phyloP scores from a whole-genome alignment of 805 yeast genomes.

The Saccharomycopsis synnaedendra region DNA sequence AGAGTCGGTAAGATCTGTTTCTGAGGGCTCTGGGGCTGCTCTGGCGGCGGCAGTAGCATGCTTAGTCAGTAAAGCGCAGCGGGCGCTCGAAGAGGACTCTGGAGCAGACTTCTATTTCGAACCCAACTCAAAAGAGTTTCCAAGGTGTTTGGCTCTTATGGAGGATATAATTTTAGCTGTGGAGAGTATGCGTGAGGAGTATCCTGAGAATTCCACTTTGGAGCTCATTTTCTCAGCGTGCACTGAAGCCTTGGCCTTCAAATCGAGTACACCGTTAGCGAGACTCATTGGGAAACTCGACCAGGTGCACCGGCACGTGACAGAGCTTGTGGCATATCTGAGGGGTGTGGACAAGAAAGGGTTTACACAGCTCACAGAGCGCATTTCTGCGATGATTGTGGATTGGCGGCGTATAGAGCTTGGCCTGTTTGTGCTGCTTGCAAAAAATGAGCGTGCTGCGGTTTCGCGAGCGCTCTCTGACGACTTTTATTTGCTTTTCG shows the following conservation, averaged over 20 bases:
- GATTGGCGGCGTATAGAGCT: constrained; percentile 88
- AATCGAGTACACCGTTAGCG: constrained; percentile 64
- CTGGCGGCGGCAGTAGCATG: constrained; percentile 1
- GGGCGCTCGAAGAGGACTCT: neutral
- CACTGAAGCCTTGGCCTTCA: constrained; percentile 50
- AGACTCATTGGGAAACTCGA: constrained; percentile 72
- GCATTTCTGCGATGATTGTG: constrained; percentile 59
- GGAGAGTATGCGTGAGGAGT: constrained; percentile 39
- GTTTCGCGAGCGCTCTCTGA: constrained; percentile 45
- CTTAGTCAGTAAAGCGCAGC: constrained; percentile 4
- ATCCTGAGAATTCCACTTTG: constrained; percentile 95
- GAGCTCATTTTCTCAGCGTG: constrained; percentile 54
- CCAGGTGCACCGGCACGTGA: constrained; percentile 68
- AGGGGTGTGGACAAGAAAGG: constrained; percentile 57
- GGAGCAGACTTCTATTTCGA: constrained; percentile 20
- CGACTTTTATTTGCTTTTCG: constrained; percentile 92
- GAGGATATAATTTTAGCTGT: constrained; percentile 35
- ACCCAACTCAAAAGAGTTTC: constrained; percentile 24
- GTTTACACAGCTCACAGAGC: constrained; percentile 43
- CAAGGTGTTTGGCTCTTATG: constrained; percentile 39
- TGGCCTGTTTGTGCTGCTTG: constrained; percentile 71
- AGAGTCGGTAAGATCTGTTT: neutral
- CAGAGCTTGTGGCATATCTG: constrained; percentile 87
- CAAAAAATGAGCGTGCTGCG: constrained; percentile 47
- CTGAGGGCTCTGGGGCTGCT: constrained; percentile 3